phyloP scores from a whole-genome alignment of 352 stramenopile genomes.

The Globisporangium uncinulatum region DNA sequence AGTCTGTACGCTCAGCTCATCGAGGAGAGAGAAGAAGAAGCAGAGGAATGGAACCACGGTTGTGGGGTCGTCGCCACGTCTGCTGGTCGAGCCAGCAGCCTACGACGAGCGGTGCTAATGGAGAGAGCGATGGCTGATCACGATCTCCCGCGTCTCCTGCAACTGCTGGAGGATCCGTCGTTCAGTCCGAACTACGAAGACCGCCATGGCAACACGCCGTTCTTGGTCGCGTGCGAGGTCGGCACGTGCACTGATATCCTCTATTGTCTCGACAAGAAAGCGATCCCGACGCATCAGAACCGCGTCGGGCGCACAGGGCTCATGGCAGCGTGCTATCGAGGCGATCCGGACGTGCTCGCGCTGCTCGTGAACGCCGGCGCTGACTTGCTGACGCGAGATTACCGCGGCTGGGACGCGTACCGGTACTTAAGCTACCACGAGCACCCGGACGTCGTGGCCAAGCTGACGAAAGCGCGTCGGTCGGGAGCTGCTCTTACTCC shows the following conservation, averaged over 20 bases:
- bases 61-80: conserved; percentile 1
- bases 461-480: conserved; percentile 19
- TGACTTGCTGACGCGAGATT: conserved; percentile 36
- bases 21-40: conserved; percentile 39
- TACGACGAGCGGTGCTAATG: conserved; percentile 20
- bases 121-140: conserved; percentile 27
- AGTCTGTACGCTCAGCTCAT: conserved; percentile 29
- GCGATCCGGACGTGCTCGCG: conserved; percentile 26
- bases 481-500: background rate
- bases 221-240: conserved; percentile 25
- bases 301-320: conserved; percentile 34
- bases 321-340: conserved; percentile 41
- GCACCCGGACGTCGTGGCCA: conserved; percentile 34
- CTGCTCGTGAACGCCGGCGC: conserved; percentile 32
- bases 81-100: conserved; percentile 4
- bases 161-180: conserved; percentile 25
- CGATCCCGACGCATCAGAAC: conserved; percentile 43
- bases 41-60: conserved; percentile 19
- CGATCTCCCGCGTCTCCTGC: conserved; percentile 24
- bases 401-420: conserved; percentile 30
- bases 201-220: conserved; percentile 27
- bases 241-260: conserved; percentile 30
- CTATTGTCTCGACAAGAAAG: conserved; percentile 29
- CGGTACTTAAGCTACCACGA: conserved; percentile 36
- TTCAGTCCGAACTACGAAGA: conserved; percentile 53